These are phyloP conservation scores for Sindora glabra DNA, from an alignment of 306 rosid species.

Conservation along the genomic window DNA sequence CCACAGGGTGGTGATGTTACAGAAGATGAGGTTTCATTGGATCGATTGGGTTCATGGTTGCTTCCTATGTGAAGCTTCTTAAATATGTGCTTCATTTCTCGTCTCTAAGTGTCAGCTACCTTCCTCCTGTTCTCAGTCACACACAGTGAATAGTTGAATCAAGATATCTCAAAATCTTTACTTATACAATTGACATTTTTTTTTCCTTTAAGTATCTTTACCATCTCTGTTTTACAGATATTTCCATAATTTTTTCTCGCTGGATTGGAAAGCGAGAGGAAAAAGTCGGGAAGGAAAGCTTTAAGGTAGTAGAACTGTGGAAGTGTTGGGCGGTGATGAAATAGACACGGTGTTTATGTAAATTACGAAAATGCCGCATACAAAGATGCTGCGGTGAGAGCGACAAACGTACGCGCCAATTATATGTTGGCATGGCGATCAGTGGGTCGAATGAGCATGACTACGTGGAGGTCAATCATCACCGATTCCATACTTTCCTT, in stretches of 20 bases:
- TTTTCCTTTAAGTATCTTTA: neutral
- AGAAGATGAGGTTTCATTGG: slow-evolving; percentile 47
- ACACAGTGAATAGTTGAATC: no score
- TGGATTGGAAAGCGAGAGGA: slow-evolving; percentile 8
- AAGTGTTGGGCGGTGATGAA: slow-evolving; percentile 6
- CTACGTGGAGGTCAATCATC: no score
- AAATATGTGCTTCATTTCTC: slow-evolving; percentile 85
- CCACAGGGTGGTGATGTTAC: slow-evolving; percentile 31
- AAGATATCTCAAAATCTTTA: no score
- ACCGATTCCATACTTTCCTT: no score
- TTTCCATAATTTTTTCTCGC: neutral
- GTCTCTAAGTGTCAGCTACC: neutral
- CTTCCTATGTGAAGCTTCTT: slow-evolving; percentile 93
- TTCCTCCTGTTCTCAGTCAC: neutral
- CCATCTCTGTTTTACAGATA: neutral
- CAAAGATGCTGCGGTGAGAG: no score
- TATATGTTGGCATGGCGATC: no score
- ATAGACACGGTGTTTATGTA: neutral
- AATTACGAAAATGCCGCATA: slow-evolving; percentile 30
- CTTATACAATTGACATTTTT: no score
- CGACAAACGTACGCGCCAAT: no score
- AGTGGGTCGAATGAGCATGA: no score
- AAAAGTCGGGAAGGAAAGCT: slow-evolving; percentile 45
- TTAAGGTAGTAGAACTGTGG: neutral
- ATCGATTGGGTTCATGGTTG: slow-evolving; percentile 67